Conservation (phyloP, 1,284 basidiomycete species). For the Agaricales sp. region DNA sequence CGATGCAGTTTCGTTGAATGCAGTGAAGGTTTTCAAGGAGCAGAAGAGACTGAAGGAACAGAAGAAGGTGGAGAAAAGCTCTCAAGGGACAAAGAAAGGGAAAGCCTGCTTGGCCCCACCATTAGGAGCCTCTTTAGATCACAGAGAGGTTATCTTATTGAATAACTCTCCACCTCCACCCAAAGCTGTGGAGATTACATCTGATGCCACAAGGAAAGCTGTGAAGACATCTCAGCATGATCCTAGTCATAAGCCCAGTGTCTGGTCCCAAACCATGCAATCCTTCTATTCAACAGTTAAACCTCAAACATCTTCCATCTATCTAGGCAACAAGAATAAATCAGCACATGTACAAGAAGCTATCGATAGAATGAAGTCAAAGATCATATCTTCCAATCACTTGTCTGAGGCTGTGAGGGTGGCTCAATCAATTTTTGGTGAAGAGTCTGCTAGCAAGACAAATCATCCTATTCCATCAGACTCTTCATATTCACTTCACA, state of each 20-base stretch:
- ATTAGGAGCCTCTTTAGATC: too few relatives aligned
- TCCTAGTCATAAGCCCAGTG: neutral
- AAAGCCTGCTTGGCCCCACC: too few relatives aligned
- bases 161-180: too few relatives aligned
- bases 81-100: neutral
- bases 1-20: conserved; percentile 45
- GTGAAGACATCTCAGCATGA: neutral
- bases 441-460: neutral
- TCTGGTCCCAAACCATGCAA: too few relatives aligned
- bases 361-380: too few relatives aligned
- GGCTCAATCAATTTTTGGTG: neutral
- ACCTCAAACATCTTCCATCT: too few relatives aligned
- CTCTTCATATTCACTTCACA: neutral
- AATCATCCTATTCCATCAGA: neutral
- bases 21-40: conserved; percentile 45
- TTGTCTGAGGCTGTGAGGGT: too few relatives aligned
- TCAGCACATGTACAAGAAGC: too few relatives aligned
- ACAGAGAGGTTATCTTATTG: too few relatives aligned
- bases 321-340: too few relatives aligned
- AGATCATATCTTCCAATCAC: too few relatives aligned
- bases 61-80: conserved; percentile 21
- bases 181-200: neutral
- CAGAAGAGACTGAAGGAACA: conserved; percentile 29
- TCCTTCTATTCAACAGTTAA: too few relatives aligned
- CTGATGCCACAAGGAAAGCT: neutral